Conservation (phyloP, 192 early-diverging fungal species). For the Kickxella alabastrina region DNA sequence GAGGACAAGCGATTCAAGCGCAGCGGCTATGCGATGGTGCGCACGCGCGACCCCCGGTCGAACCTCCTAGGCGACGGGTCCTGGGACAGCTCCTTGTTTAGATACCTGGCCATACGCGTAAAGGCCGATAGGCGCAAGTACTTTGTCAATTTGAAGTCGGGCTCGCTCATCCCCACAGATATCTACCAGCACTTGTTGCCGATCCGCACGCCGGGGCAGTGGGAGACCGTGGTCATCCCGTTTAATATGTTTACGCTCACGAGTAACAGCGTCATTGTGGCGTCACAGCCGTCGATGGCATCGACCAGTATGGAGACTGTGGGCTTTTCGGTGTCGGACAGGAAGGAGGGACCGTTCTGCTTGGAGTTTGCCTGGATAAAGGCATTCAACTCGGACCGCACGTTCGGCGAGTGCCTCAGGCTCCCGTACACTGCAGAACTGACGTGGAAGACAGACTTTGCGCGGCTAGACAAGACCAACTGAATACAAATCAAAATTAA, state of each 20-base stretch:
- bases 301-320: conserved; percentile 82
- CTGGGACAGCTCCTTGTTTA: conserved; percentile 82
- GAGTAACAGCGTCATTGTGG: conserved; percentile 80
- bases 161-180: conserved; percentile 75
- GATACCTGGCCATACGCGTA: conserved; percentile 78
- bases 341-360: conserved; percentile 76
- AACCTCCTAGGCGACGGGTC: conserved; percentile 71
- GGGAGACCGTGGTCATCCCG: conserved; percentile 91
- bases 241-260: conserved; percentile 92
- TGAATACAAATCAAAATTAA: conserved; percentile 4
- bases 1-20: conserved; percentile 63
- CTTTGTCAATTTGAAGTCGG: conserved; percentile 89
- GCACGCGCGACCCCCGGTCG: conserved; percentile 66
- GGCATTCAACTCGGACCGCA: conserved; percentile 76
- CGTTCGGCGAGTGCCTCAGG: conserved; percentile 71
- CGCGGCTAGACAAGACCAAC: conserved; percentile 20
- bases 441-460: conserved; percentile 43
- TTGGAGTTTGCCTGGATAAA: conserved; percentile 91
- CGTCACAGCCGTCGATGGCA: conserved; percentile 81
- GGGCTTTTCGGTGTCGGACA: conserved; percentile 80
- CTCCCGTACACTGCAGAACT: conserved; percentile 27
- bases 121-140: conserved; percentile 82
- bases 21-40: conserved; percentile 90
- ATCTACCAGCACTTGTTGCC: conserved; percentile 93
- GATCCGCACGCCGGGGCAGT: conserved; percentile 79